Evolutionary conservation across 2,329 filamentous ascomycete species (phyloP).

Genomic region (Nemania abortiva): DNA sequence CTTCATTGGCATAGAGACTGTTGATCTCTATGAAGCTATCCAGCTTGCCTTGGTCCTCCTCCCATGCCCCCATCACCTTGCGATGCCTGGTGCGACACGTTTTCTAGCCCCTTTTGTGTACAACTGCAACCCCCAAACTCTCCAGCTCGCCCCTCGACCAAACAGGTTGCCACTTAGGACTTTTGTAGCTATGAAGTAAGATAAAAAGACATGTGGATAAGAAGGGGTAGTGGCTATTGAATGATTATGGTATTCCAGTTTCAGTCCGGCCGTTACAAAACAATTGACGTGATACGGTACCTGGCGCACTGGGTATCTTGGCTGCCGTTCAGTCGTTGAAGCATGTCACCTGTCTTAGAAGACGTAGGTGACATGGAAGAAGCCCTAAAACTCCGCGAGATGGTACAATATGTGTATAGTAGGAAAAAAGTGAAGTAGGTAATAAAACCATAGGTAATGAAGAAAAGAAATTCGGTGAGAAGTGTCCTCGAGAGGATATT

Average conservation of each 20-base stretch:
- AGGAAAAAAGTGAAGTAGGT: conserved; percentile 12
- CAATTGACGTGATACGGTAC: conserved; percentile 43
- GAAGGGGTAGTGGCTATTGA: conserved; percentile 23
- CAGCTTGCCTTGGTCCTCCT: conserved; percentile 16
- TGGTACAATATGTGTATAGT: conserved; percentile 17
- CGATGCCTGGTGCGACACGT: conserved; percentile 15
- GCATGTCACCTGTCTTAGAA: conserved; percentile 10
- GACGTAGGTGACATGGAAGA: conserved; percentile 11
- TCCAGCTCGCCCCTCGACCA: conserved; percentile 13
- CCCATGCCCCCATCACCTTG: conserved; percentile 13
- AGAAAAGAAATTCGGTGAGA: neutral
- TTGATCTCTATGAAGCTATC: conserved; percentile 26
- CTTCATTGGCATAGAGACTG: conserved; percentile 22
- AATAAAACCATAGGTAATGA: conserved; percentile 7
- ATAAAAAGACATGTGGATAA: conserved; percentile 31
- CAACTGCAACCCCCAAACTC: neutral
- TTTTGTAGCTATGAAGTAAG: conserved; percentile 17
- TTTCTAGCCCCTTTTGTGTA: conserved; percentile 20
- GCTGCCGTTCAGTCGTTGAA: conserved; percentile 44
- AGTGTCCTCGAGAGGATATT: neutral
- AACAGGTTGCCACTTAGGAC: conserved; percentile 5
- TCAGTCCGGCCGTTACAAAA: conserved; percentile 41
- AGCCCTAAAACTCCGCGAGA: conserved; percentile 23
- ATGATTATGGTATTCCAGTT: conserved; percentile 39
- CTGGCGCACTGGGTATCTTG: conserved; percentile 52